These are phyloP conservation scores for Fistulinella staudtii DNA, from an alignment of 1,284 basidiomycete species.

Conservation along the genomic window DNA sequence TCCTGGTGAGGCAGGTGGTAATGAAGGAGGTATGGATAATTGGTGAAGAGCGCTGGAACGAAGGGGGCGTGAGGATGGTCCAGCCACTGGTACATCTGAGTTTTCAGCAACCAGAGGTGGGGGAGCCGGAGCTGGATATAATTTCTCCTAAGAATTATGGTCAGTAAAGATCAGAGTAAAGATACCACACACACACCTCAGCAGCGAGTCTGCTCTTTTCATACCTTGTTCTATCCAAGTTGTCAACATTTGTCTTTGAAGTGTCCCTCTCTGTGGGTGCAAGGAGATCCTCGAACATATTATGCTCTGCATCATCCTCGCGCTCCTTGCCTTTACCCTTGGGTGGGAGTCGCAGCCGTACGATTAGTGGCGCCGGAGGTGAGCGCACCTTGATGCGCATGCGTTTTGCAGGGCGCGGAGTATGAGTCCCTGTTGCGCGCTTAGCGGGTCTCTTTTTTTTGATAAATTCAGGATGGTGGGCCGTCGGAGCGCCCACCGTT, in stretches of 20 bases:
- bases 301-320: slow-evolving; percentile 53
- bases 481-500: slow-evolving; percentile 11
- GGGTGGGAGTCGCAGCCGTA: slow-evolving; percentile 53
- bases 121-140: slow-evolving; percentile 41
- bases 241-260: slow-evolving; percentile 61
- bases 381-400: slow-evolving; percentile 39
- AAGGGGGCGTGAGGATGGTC: slow-evolving; percentile 60
- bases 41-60: slow-evolving; percentile 50
- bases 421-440: slow-evolving; percentile 20
- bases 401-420: slow-evolving; percentile 36
- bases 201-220: slow-evolving; percentile 68
- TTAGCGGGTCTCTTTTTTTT: slow-evolving; percentile 32
- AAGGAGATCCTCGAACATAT: slow-evolving; percentile 84
- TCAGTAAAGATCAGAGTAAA: slow-evolving; percentile 7
- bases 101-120: slow-evolving; percentile 34
- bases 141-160: slow-evolving; percentile 43
- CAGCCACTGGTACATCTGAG: slow-evolving; percentile 46
- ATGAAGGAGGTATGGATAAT: slow-evolving; percentile 31
- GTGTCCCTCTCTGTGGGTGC: slow-evolving; percentile 71
- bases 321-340: slow-evolving; percentile 59
- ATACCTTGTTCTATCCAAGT: slow-evolving; percentile 73
- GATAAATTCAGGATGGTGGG: slow-evolving; percentile 16
- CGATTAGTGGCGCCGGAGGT: slow-evolving; percentile 36
- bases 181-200: slow-evolving; percentile 48
- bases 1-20: slow-evolving; percentile 30